Evolutionary conservation across 2,329 filamentous ascomycete species (phyloP), one percentile per base, ranked within the genome.

Genomic region (Neonectria magnoliae): DNA sequence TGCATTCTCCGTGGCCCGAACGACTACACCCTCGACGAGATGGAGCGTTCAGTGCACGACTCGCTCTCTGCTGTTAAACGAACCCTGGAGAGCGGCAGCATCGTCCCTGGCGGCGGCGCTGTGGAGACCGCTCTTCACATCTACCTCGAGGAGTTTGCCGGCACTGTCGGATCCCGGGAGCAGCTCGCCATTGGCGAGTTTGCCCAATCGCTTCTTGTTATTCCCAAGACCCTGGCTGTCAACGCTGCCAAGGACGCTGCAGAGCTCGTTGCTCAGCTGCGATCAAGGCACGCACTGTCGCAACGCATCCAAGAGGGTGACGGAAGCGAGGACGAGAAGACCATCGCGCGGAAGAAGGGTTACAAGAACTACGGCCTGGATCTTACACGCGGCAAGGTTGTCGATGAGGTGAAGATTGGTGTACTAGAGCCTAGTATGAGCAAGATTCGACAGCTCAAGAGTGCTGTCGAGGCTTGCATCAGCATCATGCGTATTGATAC

Each of bases 401-500:
- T 94, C 60, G 96, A 99, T 80, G 90, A 93, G 83, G 85, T 99
- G 76, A 98, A 98, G 87, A 90, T 93, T 13, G 96, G 96, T 77
- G 94, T 99, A 67, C 81, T 99, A 76, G 96, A 99, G 85, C 96
- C 96, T 33, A 97, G 92, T 81, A 94, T 99, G 85, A 98, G 95
- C 88, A 99, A 99, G 87, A 88, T 99, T 72, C 92, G 95, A 81
- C 96, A 98, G 85, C 85, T 99, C 77, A 99, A 99, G 91, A 97
- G 92, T 81, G 96, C 96, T 29, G 96, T 99, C 54, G 96, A 99
- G 84, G 96, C 96, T 60, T 98, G 96, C 81, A 97, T 99, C 81
- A 93, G 94, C 77, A 98, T 99, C 79, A 98, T 99, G 96, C 89
- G 96, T 76, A 99, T 99, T 78, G 96, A 99, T 84, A 98, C 96